Evolutionary conservation across 345 rosid genomes (phyloP).

Genomic region (Camelina hispida): DNA sequence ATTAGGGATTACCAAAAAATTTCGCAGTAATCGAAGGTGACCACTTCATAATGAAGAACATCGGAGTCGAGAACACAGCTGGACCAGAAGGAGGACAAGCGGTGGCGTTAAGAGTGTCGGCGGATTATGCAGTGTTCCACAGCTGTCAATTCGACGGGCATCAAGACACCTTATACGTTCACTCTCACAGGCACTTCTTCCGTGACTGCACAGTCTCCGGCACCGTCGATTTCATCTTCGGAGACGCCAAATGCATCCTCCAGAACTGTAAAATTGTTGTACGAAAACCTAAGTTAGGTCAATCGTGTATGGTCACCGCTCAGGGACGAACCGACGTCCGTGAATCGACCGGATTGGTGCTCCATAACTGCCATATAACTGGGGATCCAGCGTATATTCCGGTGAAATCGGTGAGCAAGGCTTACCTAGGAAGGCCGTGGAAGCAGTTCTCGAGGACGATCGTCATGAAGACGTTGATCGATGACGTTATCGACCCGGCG

Average conservation of each 20-base stretch:
- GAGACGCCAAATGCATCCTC: constrained; percentile 57
- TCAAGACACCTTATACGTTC: constrained; percentile 75
- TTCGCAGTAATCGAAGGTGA: constrained; percentile 55
- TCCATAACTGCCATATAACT: constrained; percentile 64
- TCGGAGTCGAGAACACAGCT: constrained; percentile 71
- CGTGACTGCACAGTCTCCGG: constrained; percentile 71
- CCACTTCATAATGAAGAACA: constrained; percentile 69
- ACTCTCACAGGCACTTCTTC: constrained; percentile 74
- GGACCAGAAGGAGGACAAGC: constrained; percentile 69
- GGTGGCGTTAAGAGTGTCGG: constrained; percentile 67
- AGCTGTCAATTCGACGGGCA: constrained; percentile 64
- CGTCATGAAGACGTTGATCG: not conserved
- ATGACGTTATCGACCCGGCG: constrained; percentile 11
- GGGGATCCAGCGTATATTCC: constrained; percentile 51
- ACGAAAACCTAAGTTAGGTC: constrained; percentile 53
- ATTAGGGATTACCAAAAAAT: not conserved
- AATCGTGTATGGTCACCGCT: constrained; percentile 65
- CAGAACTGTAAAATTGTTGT: constrained; percentile 70
- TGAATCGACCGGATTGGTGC: constrained; percentile 57
- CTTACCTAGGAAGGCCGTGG: constrained; percentile 48
- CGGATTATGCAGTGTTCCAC: constrained; percentile 58
- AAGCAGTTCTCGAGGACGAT: not conserved
- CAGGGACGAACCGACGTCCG: constrained; percentile 60
- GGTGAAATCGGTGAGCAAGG: constrained; percentile 46
- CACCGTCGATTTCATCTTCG: constrained; percentile 77